phyloP scores from a whole-genome alignment of 345 rosid genomes.

The Linum tenue region DNA sequence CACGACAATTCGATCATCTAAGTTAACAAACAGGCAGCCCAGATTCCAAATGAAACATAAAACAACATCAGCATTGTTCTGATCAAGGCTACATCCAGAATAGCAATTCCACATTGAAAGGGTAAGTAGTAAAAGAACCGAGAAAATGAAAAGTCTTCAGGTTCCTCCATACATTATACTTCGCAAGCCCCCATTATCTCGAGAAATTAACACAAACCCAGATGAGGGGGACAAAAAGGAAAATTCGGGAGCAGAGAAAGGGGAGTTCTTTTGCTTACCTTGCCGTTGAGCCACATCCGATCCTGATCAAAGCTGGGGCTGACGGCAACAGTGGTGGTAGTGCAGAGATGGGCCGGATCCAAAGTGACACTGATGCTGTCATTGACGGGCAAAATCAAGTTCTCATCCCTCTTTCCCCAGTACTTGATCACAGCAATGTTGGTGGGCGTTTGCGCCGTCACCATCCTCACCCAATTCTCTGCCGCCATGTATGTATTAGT shows the following conservation, averaged over 20 bases:
- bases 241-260: not conserved
- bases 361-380: constrained; percentile 92
- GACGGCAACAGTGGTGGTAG: constrained; percentile 89
- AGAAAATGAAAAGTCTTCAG: too few relatives aligned
- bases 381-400: constrained; percentile 81
- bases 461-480: constrained; percentile 58
- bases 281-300: constrained; percentile 99
- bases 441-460: constrained; percentile 89
- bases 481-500: constrained; percentile 3
- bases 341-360: constrained; percentile 87
- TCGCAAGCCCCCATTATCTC: too few relatives aligned
- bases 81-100: not conserved
- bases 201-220: not conserved
- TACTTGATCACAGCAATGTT: constrained; percentile 95
- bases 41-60: too few relatives aligned
- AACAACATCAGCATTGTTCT: too few relatives aligned
- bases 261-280: constrained; percentile 33
- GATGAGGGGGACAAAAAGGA: not conserved
- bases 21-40: too few relatives aligned
- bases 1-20: too few relatives aligned
- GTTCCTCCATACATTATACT: too few relatives aligned
- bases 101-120: not conserved
- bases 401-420: constrained; percentile 93
- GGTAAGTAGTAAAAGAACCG: too few relatives aligned
- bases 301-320: constrained; percentile 74